Conservation (phyloP, 176 grass and related monocot genomes). For the Hsuehochloa calcarea region DNA sequence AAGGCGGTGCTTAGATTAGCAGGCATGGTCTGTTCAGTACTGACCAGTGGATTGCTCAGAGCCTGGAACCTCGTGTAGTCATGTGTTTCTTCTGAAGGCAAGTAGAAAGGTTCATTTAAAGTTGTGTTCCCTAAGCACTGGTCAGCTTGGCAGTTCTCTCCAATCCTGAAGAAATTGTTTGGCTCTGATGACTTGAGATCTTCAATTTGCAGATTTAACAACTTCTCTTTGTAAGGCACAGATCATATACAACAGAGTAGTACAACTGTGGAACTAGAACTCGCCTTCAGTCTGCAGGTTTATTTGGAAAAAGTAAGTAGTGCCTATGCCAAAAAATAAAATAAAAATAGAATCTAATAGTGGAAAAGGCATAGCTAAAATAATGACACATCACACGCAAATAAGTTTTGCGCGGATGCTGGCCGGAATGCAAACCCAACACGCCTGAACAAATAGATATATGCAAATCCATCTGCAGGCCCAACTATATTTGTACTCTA, state of each 20-base stretch:
- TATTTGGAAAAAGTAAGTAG: background rate
- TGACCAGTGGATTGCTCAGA: background rate
- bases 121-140: too few species aligned
- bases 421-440: slow-evolving; percentile 6
- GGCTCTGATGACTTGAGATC: background rate
- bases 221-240: background rate
- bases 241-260: background rate
- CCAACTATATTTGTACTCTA: background rate
- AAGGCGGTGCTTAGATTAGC: background rate
- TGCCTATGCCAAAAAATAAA: background rate
- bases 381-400: slow-evolving; percentile 4
- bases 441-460: slow-evolving; percentile 19
- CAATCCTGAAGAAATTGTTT: background rate
- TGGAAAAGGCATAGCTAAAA: background rate
- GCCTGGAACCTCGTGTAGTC: background rate
- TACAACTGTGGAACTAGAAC: background rate
- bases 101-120: background rate
- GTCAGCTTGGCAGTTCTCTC: background rate
- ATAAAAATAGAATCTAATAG: background rate
- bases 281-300: background rate
- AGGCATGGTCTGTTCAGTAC: background rate
- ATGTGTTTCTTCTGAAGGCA: background rate
- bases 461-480: slow-evolving; percentile 8
- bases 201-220: background rate
- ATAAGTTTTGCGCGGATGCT: background rate